phyloP scores from a whole-genome alignment of 129 eudicot species.

The Apium graveolens region DNA sequence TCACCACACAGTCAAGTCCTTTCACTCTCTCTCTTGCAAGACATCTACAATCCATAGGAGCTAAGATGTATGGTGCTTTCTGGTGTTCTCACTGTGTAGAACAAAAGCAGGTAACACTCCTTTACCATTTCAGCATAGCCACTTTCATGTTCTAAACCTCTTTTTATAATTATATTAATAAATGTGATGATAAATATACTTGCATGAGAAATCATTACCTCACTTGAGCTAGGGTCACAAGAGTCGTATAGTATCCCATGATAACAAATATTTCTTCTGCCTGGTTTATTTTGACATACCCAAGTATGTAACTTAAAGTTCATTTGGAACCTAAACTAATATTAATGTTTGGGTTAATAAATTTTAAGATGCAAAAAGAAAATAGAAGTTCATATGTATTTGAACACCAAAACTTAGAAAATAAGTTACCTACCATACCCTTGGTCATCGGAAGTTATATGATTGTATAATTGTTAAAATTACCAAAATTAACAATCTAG shows the following conservation, averaged over 20 bases:
- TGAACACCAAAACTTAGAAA: background rate
- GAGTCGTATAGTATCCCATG: background rate
- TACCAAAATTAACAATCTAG: background rate
- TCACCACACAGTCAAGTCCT: conserved; percentile 66
- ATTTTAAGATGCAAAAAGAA: background rate
- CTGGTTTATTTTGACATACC: background rate
- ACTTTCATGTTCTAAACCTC: background rate
- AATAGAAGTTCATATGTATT: background rate
- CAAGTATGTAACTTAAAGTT: background rate
- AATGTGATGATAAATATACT: background rate
- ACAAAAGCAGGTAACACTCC: conserved; percentile 70
- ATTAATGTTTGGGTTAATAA: background rate
- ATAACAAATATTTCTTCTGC: background rate
- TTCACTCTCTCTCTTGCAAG: conserved; percentile 70
- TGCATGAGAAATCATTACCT: background rate
- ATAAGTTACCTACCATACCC: background rate
- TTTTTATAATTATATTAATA: background rate
- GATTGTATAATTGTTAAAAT: background rate
- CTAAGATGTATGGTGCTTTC: conserved; percentile 97
- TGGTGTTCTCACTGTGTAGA: conserved; percentile 97
- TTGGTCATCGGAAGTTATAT: background rate
- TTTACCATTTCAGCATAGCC: background rate
- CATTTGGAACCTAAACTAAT: background rate
- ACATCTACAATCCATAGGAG: conserved; percentile 81
- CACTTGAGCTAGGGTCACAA: background rate